Evolutionary conservation across 208 protist genomes (phyloP).

Genomic region (Crithidia bombi): DNA sequence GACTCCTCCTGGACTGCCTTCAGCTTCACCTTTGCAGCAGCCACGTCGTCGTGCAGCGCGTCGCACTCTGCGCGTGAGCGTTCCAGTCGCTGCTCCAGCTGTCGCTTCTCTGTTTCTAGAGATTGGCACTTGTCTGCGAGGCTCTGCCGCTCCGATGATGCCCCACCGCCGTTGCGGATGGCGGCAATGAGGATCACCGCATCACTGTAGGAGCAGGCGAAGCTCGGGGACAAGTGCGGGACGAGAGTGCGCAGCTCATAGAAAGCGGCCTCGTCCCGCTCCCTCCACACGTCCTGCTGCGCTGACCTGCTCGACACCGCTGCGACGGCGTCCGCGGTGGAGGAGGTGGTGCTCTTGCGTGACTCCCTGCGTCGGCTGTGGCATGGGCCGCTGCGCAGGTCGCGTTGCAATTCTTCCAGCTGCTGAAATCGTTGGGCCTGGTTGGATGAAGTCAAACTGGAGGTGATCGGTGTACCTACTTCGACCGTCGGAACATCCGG

Average conservation of each 20-base stretch:
- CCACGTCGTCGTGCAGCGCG: constrained; percentile 50
- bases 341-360: not conserved
- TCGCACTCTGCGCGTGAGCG: constrained; percentile 52
- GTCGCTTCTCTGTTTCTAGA: constrained; percentile 57
- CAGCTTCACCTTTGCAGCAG: constrained; percentile 47
- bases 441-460: constrained; percentile 6
- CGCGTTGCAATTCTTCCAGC: constrained; percentile 50
- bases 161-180: constrained; percentile 53
- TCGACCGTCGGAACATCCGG: constrained; percentile 47
- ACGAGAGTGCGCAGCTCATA: constrained; percentile 69
- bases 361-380: constrained; percentile 1
- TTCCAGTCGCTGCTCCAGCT: constrained; percentile 47
- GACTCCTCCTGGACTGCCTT: constrained; percentile 54
- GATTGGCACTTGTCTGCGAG: constrained; percentile 52
- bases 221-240: constrained; percentile 74
- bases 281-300: constrained; percentile 18
- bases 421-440: constrained; percentile 49
- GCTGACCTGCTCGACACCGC: not conserved
- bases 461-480: constrained; percentile 1
- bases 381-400: not conserved
- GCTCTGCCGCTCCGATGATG: constrained; percentile 28
- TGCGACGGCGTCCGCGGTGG: not conserved
- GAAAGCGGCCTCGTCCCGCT: constrained; percentile 29
- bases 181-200: constrained; percentile 61
- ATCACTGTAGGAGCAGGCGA: constrained; percentile 68